These are phyloP conservation scores for Sanchytrium tribonematis DNA, from an alignment of 371 early-diverging fungal genomes.

Conservation along the genomic window DNA sequence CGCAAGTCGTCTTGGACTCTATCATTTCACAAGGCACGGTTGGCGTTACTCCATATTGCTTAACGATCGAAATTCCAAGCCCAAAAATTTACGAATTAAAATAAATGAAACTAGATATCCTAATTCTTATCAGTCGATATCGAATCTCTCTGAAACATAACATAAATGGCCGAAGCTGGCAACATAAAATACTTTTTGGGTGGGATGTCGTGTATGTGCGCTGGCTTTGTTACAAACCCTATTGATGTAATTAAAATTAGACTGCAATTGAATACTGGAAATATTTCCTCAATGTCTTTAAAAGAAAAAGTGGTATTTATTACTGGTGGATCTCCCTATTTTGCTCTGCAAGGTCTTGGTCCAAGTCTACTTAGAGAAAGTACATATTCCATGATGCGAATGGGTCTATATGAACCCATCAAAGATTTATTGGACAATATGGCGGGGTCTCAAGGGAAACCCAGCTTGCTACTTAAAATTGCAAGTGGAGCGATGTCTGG, in stretches of 20 bases:
- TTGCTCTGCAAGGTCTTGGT: constrained; percentile 35
- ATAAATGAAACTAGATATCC: too few species aligned
- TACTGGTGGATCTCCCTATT: constrained; percentile 11
- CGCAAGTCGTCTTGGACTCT: too few species aligned
- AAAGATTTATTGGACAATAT: constrained; percentile 22
- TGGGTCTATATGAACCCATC: constrained; percentile 38
- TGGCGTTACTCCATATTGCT: too few species aligned
- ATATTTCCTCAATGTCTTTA: constrained; percentile 11
- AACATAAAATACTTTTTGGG: neutral
- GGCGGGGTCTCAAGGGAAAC: constrained; percentile 8
- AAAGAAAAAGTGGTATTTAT: constrained; percentile 13
- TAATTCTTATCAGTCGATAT: neutral
- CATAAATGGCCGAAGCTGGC: neutral
- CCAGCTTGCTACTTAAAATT: constrained; percentile 24
- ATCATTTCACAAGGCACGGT: too few species aligned
- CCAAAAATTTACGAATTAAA: too few species aligned
- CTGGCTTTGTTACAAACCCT: constrained; percentile 39
- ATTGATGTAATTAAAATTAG: constrained; percentile 61
- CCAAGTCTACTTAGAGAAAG: constrained; percentile 41
- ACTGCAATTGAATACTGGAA: constrained; percentile 35
- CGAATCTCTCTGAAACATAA: neutral
- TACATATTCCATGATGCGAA: constrained; percentile 48
- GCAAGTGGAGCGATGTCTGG: constrained; percentile 48
- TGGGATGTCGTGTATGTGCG: constrained; percentile 4
- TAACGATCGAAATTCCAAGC: too few species aligned